Evolutionary conservation across 352 stramenopile genomes (phyloP).

Genomic region (Blastocystis sp.): DNA sequence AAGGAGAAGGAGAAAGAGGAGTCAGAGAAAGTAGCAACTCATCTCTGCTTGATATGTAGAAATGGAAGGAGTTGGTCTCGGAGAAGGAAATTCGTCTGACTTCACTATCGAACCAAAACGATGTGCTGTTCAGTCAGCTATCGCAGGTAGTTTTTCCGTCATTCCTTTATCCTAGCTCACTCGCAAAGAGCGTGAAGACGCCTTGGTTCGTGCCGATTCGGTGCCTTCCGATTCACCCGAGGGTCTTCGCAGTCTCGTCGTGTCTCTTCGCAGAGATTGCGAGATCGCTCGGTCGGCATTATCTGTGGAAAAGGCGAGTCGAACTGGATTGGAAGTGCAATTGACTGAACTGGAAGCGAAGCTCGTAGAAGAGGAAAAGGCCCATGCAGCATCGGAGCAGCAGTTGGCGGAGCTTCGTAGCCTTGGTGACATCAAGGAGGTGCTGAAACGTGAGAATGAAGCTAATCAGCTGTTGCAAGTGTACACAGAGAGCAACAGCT

Average conservation of each 20-base stretch:
- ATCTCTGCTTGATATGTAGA: neutral
- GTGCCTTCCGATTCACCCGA: neutral
- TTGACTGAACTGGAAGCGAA: neutral
- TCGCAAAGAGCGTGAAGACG: neutral
- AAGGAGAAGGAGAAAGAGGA: neutral
- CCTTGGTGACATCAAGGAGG: neutral
- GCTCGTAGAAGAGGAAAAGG: neutral
- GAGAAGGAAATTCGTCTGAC: neutral
- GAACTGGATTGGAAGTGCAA: neutral
- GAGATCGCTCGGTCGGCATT: conserved; percentile 1
- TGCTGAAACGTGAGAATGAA: conserved; percentile 14
- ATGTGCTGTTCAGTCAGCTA: conserved; percentile 31
- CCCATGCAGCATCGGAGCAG: neutral
- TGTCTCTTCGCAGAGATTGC: conserved; percentile 10
- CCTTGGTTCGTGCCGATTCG: neutral
- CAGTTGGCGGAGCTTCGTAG: neutral
- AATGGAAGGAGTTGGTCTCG: neutral
- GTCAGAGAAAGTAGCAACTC: neutral
- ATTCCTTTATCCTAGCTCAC: neutral
- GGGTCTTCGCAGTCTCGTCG: neutral
- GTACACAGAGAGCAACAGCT: conserved; percentile 34
- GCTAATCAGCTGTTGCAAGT: neutral
- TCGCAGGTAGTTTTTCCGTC: neutral
- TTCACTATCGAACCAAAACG: conserved; percentile 14
- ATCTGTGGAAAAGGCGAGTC: neutral